phyloP scores from a whole-genome alignment of 2,329 filamentous ascomycete genomes.

The Diaporthe eres region DNA sequence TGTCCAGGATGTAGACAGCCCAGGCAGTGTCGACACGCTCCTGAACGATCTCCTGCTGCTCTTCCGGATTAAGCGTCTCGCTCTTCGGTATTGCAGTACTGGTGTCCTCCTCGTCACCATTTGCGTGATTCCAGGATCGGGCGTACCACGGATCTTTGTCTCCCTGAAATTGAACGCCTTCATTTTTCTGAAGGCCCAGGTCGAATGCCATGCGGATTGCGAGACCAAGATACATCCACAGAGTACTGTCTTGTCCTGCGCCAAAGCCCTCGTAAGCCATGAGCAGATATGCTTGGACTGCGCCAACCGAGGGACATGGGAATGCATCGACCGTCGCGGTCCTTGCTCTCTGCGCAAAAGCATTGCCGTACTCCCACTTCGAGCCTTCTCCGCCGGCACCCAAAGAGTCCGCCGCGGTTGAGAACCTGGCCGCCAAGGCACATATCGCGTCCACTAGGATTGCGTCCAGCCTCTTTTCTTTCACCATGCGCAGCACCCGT shows the following conservation, averaged over 20 bases:
- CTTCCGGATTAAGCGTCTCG: constrained; percentile 58
- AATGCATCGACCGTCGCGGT: constrained; percentile 87
- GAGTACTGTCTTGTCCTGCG: constrained; percentile 86
- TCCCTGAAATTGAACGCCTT: constrained; percentile 77
- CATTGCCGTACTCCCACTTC: constrained; percentile 79
- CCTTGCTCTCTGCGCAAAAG: constrained; percentile 86
- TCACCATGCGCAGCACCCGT: constrained; percentile 81
- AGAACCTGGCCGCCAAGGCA: constrained; percentile 85
- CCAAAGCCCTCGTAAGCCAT: constrained; percentile 93
- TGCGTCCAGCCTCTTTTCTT: constrained; percentile 84
- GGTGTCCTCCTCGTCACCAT: constrained; percentile 41
- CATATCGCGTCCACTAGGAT: constrained; percentile 92
- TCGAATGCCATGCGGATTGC: constrained; percentile 88
- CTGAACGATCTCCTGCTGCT: constrained; percentile 78
- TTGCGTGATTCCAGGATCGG: constrained; percentile 58
- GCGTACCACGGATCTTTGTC: constrained; percentile 65
- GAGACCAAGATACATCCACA: constrained; percentile 95
- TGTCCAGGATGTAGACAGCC: constrained; percentile 89
- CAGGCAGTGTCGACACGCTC: constrained; percentile 91
- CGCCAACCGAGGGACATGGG: constrained; percentile 84
- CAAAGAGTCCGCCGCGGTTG: constrained; percentile 69
- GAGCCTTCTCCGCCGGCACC: constrained; percentile 62
- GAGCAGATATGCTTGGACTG: constrained; percentile 85
- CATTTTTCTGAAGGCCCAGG: constrained; percentile 84
- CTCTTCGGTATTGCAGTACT: constrained; percentile 46